Evolutionary conservation across 805 yeast species (phyloP), one percentile per base, ranked within the genome.

Genomic region (Clavispora fructus): DNA sequence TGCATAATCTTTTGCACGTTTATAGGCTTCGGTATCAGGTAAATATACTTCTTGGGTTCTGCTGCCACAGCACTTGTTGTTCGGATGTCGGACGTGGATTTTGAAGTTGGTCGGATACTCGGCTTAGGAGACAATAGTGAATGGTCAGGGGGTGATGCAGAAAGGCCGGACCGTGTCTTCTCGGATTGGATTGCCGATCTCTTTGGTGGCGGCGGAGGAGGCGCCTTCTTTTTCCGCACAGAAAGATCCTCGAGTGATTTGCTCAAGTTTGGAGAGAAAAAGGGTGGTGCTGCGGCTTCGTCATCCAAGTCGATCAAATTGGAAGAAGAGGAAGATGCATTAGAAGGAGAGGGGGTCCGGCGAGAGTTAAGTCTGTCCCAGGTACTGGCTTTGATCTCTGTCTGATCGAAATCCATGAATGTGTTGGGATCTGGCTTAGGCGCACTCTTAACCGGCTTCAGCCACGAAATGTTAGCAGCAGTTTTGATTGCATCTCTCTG

Each of bases 221-320:
- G 55, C 19, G 43, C 35, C 30, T 45, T 40, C 40, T 35, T 46
- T 37, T 44, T 49, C 17, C 45, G 32, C 23, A 62, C 37, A 7
- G 58, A 43, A 19, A 59, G 50, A 39, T 60, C 66, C 37, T 63
- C 65, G 49, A 60, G 44, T 13, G 59, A 54, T 12, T 50, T 51
- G 46, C 46, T 51, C 39, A 50, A 25, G 26, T 35, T 41, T 10
- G 41, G 42, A 28, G 26, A 14, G n/a, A 25, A 41, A n/a, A 12
- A 32, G 23, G 40, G 39, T 14, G 33, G 42, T 32, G 45, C 52
- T 1, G 58, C 56, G 41, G 74, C 82, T 53, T 80, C 87, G 19
- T 52, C 54, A 59, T 79, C 95, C 55, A 89, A 80, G 59, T 89
- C 96, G 50, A 90, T 85, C 55, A 89, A 71, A 48, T 81, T 79